Base-by-base conservation (phyloP, 768 basidiomycete genomes). In the Russula lepida region DNA sequence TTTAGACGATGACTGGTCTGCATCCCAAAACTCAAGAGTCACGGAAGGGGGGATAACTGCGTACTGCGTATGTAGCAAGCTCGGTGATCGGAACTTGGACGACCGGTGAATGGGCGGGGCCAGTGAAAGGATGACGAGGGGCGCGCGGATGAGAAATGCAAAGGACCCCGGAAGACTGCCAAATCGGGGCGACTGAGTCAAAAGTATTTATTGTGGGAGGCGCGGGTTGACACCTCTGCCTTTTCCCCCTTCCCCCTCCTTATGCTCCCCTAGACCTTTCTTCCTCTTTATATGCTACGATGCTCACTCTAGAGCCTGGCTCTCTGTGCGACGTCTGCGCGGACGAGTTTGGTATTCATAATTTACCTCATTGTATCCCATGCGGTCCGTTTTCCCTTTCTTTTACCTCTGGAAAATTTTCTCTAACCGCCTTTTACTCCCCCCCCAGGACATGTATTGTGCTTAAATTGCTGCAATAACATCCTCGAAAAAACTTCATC, bases 271-370 rank as follows among this genome's bases (percentile, higher is more conserved):
- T 59, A 64, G 64, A 58, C 32, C n/a, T 65, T 61, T 57, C 50
- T 54, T 50, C 52, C 50, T 56, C 63, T 65, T 55, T 68, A 43
- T 63, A 65, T 62, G 65, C 67, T 55, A 65, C 64, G 52, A 91
- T 91, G 89, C 83, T 91, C 77, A 86, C 88, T 72, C 86, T 91
- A 71, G 80, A 77, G 77, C 82, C 86, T 74, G 86, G 86, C 74
- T 89, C 86, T 73, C 79, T 84, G 73, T 91, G 89, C 84, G 89
- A 91, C 80, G 89, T 91, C 71, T 91, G 89, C 79, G 88, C 88
- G 70, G 88, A 90, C 76, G 88, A 90, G 78, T 91, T 81, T 74
- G 85, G 85, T 71, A 77, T 82, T 60, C 84, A 84, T 68, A 84
- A 83, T 72, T 76, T 81, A 64, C 89, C 89, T 63, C 85, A 90